These are phyloP conservation scores for Amanita polypyramis DNA, from an alignment of 768 basidiomycete genomes.

Conservation along the genomic window DNA sequence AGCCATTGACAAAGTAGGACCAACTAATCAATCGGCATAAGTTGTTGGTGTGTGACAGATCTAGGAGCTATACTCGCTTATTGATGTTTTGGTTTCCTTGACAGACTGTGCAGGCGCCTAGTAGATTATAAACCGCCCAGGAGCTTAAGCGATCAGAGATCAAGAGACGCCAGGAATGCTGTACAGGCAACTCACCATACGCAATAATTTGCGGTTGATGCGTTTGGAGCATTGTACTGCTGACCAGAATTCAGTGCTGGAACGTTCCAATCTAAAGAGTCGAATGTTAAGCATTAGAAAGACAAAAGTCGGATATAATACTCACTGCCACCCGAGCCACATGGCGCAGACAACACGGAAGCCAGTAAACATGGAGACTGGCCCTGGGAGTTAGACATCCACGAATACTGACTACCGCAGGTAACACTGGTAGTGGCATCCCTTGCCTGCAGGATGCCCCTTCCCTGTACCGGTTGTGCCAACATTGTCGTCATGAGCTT, in stretches of 20 bases:
- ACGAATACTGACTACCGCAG: neutral
- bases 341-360: neutral
- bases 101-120: constrained; percentile 4
- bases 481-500: neutral
- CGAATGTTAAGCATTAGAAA: neutral
- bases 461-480: neutral
- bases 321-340: constrained; percentile 1
- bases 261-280: constrained; percentile 3
- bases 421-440: neutral
- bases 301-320: neutral
- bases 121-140: constrained; percentile 6
- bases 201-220: neutral
- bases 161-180: neutral
- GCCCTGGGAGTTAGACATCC: constrained; percentile 1
- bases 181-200: neutral
- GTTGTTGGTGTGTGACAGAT: neutral
- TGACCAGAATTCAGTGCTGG: neutral
- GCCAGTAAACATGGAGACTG: neutral
- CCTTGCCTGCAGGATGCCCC: neutral
- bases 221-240: neutral
- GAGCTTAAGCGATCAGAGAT: neutral
- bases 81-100: neutral
- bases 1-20: neutral
- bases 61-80: neutral
- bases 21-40: neutral